These are phyloP conservation scores for Lophiostoma macrostomum DNA, from an alignment of 495 filamentous ascomycete species.

Conservation along the genomic window DNA sequence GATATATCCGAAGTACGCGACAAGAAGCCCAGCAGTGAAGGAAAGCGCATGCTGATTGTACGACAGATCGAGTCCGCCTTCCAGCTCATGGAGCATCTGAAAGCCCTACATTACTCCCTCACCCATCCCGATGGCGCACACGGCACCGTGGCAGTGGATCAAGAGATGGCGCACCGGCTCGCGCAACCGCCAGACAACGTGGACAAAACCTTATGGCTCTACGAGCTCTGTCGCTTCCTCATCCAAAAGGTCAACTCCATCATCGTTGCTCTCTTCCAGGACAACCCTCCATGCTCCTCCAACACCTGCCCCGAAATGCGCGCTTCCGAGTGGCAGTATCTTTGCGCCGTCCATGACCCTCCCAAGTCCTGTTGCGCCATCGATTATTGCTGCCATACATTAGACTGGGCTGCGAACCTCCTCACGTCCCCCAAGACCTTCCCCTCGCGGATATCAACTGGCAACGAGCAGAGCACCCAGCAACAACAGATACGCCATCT, in stretches of 20 bases:
- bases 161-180: constrained; percentile 66
- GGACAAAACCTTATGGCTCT: constrained; percentile 88
- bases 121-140: constrained; percentile 59
- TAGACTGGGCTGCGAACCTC: constrained; percentile 92
- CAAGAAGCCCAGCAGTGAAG: not conserved
- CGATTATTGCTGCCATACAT: constrained; percentile 97
- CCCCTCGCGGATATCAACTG: constrained; percentile 77
- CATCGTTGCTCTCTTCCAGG: constrained; percentile 86
- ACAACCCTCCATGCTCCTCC: constrained; percentile 79
- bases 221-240: constrained; percentile 93
- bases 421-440: constrained; percentile 89
- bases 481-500: constrained; percentile 72
- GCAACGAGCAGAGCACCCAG: constrained; percentile 40
- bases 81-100: constrained; percentile 96
- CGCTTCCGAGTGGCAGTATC: constrained; percentile 96
- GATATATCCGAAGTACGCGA: constrained; percentile 71
- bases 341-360: constrained; percentile 94
- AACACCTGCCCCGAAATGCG: constrained; percentile 96
- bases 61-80: constrained; percentile 79
- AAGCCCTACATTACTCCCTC: constrained; percentile 79
- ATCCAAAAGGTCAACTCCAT: constrained; percentile 89
- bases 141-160: constrained; percentile 63
- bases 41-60: not conserved
- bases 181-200: constrained; percentile 74
- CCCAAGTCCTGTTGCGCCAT: constrained; percentile 96